phyloP scores from a whole-genome alignment of 225 moss, liverwort and hornwort species.

The Antitrichia curtipendula region DNA sequence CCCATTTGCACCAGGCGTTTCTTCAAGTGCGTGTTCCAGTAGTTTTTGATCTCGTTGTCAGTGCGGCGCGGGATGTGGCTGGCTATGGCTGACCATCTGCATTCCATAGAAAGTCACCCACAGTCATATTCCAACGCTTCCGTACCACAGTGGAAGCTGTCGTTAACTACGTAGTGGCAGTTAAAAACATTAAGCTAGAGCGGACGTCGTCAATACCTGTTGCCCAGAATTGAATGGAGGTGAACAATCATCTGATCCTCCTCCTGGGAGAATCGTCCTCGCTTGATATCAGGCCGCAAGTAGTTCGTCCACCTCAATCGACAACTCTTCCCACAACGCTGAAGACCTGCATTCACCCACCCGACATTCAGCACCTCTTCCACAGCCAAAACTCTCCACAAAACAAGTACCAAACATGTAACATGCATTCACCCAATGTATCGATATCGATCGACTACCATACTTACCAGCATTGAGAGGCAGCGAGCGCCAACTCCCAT shows the following conservation, averaged over 20 bases:
- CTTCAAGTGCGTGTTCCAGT: constrained; percentile 94
- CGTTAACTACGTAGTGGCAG: not conserved
- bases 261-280: constrained; percentile 28
- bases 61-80: constrained; percentile 78
- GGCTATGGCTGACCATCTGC: constrained; percentile 89
- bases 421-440: not conserved
- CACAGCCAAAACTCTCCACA: not conserved
- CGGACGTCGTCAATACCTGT: not conserved
- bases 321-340: constrained; percentile 47
- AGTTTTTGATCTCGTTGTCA: constrained; percentile 94
- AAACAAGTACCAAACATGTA: not conserved
- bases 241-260: constrained; percentile 42
- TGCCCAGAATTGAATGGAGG: constrained; percentile 36
- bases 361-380: not conserved
- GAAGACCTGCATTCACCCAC: constrained; percentile 18
- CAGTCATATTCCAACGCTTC: not conserved
- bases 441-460: not conserved
- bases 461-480: constrained; percentile 29
- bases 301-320: constrained; percentile 48
- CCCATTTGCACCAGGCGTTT: constrained; percentile 73
- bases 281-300: constrained; percentile 37
- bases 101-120: not conserved
- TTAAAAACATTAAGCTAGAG: too few relatives aligned
- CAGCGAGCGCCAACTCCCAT: constrained; percentile 44
- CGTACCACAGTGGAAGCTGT: too few relatives aligned